Percentiles rank a stretch among this genome's conserved stretches.
Conservation (phyloP, 331 rosid genomes). For the Quercus lobata region DNA sequence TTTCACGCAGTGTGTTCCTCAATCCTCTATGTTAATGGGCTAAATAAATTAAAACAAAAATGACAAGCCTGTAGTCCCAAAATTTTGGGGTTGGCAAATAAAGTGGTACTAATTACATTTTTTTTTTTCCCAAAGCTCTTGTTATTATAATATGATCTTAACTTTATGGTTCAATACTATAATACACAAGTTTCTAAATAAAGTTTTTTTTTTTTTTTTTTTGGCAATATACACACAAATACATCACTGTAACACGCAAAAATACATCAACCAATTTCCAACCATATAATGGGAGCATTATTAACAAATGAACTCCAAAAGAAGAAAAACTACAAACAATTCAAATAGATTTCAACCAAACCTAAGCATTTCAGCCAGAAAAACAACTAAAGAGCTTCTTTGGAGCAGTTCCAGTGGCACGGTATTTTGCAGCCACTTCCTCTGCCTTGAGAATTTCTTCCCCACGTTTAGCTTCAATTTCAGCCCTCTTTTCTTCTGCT, state of each 20-base stretch:
- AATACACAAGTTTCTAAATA: neutral
- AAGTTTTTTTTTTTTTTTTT: neutral
- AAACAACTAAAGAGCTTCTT: slow-evolving; percentile 60
- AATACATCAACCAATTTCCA: neutral
- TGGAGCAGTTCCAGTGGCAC: slow-evolving; percentile 79
- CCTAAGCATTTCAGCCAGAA: slow-evolving; percentile 12
- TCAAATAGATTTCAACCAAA: neutral
- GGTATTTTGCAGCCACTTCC: slow-evolving; percentile 72
- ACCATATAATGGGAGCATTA: neutral
- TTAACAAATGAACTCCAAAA: slow-evolving; percentile 4
- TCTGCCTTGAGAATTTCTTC: slow-evolving; percentile 84
- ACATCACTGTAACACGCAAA: neutral
- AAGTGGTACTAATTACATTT: neutral
- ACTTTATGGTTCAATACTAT: neutral
- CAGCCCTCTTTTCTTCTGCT: slow-evolving; percentile 85
- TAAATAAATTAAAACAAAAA: no score
- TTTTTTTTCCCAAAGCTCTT: neutral
- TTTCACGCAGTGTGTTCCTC: neutral
- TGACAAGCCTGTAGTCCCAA: no score
- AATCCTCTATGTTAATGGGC: neutral
- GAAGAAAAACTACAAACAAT: slow-evolving; percentile 10
- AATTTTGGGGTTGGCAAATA: neutral
- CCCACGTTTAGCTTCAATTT: slow-evolving; percentile 61
- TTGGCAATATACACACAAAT: neutral
- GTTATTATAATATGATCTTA: neutral